A percentile compares a stretch with the other conserved stretches of the same genome.
Conservation (phyloP, 2,329 filamentous ascomycete genomes). For the Botrytis cinerea region DNA sequence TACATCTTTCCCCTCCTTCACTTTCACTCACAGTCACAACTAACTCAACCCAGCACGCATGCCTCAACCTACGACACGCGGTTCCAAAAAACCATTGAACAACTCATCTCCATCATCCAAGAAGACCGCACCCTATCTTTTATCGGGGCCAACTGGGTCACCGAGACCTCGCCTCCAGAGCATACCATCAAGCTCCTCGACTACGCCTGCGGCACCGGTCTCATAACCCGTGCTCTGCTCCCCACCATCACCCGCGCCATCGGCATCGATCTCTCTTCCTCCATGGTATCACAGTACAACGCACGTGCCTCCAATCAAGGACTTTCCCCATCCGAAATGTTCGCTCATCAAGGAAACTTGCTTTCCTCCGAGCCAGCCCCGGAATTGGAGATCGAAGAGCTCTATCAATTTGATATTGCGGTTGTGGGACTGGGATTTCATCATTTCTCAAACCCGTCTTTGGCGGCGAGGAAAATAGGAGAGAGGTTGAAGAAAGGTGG, state of each 20-base stretch:
- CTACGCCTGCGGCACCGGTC: constrained; percentile 74
- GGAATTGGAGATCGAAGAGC: constrained; percentile 45
- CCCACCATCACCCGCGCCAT: constrained; percentile 63
- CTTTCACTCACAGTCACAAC: neutral
- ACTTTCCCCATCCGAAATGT: constrained; percentile 54
- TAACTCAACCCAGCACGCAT: constrained; percentile 45
- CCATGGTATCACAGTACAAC: constrained; percentile 72
- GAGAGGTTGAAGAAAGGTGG: constrained; percentile 66
- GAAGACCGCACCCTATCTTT: constrained; percentile 54
- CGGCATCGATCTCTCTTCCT: constrained; percentile 70
- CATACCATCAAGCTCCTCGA: constrained; percentile 54
- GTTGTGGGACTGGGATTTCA: constrained; percentile 65
- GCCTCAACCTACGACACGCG: constrained; percentile 58
- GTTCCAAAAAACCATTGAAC: constrained; percentile 54
- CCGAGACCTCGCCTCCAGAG: neutral
- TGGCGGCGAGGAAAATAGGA: constrained; percentile 60
- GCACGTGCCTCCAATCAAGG: constrained; percentile 57
- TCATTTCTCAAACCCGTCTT: constrained; percentile 65
- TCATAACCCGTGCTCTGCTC: constrained; percentile 50
- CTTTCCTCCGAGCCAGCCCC: constrained; percentile 34
- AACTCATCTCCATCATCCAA: constrained; percentile 57
- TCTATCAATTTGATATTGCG: constrained; percentile 69
- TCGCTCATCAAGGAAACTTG: constrained; percentile 60
- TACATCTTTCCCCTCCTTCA: neutral
- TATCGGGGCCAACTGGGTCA: constrained; percentile 59